These are phyloP conservation scores for Polygonum aviculare DNA, from an alignment of 148 eudicot species.

Conservation along the genomic window DNA sequence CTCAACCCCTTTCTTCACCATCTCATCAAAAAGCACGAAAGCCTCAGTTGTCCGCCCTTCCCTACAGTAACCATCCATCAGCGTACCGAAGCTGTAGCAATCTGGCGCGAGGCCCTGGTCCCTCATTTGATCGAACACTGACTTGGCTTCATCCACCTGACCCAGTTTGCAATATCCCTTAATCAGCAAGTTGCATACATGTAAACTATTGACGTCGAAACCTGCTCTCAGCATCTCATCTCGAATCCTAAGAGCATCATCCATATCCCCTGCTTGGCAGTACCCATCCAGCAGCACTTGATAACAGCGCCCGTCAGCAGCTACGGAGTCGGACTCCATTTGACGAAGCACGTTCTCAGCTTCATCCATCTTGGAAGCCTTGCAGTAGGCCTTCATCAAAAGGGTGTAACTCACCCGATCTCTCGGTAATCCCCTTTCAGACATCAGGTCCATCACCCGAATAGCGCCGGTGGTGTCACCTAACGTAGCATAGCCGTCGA, in stretches of 20 bases:
- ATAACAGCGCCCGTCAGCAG: conserved; percentile 44
- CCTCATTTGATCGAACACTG: conserved; percentile 31
- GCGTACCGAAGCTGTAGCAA: conserved; percentile 65
- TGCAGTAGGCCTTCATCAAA: conserved; percentile 70
- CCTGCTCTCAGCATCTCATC: conserved; percentile 59
- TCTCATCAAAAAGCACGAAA: conserved; percentile 44
- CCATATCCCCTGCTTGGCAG: conserved; percentile 56
- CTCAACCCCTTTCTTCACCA: conserved; percentile 40
- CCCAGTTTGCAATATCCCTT: conserved; percentile 79
- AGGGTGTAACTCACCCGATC: conserved; percentile 52
- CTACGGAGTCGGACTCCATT: conserved; percentile 35
- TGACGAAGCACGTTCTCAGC: conserved; percentile 49
- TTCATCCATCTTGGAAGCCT: conserved; percentile 35
- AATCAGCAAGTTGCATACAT: conserved; percentile 61
- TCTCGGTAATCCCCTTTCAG: conserved; percentile 25
- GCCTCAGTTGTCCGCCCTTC: conserved; percentile 42
- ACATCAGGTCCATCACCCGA: conserved; percentile 50
- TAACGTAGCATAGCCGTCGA: conserved; percentile 27
- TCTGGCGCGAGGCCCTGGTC: conserved; percentile 68
- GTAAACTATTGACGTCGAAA: conserved; percentile 37
- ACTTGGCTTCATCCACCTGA: conserved; percentile 41
- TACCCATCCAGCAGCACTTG: conserved; percentile 60
- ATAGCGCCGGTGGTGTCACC: conserved; percentile 31
- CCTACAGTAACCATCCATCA: conserved; percentile 61
- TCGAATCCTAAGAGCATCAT: conserved; percentile 45